Percentiles rank a stretch among this genome's conserved stretches.
These are phyloP conservation scores for Spinacia oleracea DNA, from an alignment of 179 eudicot genomes.

Conservation along the genomic window DNA sequence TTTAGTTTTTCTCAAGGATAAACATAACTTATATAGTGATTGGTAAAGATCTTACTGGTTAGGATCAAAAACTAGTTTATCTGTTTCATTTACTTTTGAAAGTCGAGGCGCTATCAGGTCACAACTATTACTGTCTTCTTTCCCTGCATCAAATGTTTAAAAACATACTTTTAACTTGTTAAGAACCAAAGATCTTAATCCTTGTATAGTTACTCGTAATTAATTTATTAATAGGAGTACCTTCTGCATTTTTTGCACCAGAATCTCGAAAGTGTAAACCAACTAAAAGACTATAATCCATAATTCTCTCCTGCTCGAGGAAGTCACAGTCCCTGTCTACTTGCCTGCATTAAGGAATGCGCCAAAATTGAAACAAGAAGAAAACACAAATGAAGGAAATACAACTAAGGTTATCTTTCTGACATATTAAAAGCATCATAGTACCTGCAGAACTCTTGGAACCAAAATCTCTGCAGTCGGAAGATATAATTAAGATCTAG, in stretches of 20 bases:
- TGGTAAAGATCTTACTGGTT: slow-evolving; percentile 40
- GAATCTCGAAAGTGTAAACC: slow-evolving; percentile 76
- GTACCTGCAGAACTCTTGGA: slow-evolving; percentile 89
- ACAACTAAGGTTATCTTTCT: not conserved
- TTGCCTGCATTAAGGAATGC: slow-evolving; percentile 48
- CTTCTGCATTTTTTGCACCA: slow-evolving; percentile 30
- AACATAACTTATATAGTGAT: not conserved
- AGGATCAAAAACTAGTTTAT: slow-evolving; percentile 51
- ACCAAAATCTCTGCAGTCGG: slow-evolving; percentile 75
- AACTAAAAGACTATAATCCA: slow-evolving; percentile 91
- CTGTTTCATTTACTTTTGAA: slow-evolving; percentile 46
- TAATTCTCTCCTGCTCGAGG: slow-evolving; percentile 83
- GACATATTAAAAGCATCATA: not conserved
- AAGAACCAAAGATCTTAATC: not conserved
- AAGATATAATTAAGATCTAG: slow-evolving; percentile 79
- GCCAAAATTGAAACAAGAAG: not conserved
- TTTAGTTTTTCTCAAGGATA: too few relatives aligned
- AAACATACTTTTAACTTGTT: not conserved
- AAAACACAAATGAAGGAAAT: not conserved
- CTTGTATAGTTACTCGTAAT: too few relatives aligned
- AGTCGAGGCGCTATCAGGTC: slow-evolving; percentile 43
- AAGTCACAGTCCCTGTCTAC: slow-evolving; percentile 84
- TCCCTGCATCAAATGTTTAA: slow-evolving; percentile 33
- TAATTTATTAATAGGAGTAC: slow-evolving; percentile 17
- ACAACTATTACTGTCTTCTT: slow-evolving; percentile 25